Base-by-base conservation (phyloP, 805 yeast species). In the Candida nonsorbophila region DNA sequence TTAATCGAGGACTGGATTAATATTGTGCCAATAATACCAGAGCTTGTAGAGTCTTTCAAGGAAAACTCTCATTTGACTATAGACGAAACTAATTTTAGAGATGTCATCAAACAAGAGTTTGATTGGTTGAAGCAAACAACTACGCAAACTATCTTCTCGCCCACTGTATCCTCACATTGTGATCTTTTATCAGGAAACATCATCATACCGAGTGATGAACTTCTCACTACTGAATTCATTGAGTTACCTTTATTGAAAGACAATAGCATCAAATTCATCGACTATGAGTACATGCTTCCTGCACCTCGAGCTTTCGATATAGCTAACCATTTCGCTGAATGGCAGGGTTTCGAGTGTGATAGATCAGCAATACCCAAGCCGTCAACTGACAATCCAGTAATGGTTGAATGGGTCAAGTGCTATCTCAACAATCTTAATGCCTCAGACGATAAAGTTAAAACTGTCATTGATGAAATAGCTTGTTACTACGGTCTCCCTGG, bases 311-410 rank as follows among this genome's bases (percentile, higher is more conserved):
- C 83, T 0, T 79, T 79, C 46, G 87, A 79, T 45, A 76, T 80
- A 14, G 80, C 86, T 9, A 79, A 79, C 41, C 87, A 79, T 51
- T 73, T 79, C 39, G 77, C 78, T 48, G 87, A 79, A 49, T 79
- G 88, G 86, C 92, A 82, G 49, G 92, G 92, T 2, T 81, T 80
- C 42, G 76, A 78, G 37, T 83, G 92, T 49, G 77, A 77, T 40
- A 64, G 70, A 14, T 50, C 63, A 8, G 69, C 69, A 6, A 78
- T 82, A 22, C 86, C 86, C 0, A 45, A 51, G 6, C 81, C 83
- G 2, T 33, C 61, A 0, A 38, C 35, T 6, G 33, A 46, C 3
- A 74, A 77, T 39, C 55, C 55, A 1, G 54, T 65, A 1, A 52
- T 80, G 47, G 58, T 72, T 3, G 51, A 53, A 17, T 82, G 90